Conservation (phyloP, 306 rosid genomes). For the Mimosa pudica region DNA sequence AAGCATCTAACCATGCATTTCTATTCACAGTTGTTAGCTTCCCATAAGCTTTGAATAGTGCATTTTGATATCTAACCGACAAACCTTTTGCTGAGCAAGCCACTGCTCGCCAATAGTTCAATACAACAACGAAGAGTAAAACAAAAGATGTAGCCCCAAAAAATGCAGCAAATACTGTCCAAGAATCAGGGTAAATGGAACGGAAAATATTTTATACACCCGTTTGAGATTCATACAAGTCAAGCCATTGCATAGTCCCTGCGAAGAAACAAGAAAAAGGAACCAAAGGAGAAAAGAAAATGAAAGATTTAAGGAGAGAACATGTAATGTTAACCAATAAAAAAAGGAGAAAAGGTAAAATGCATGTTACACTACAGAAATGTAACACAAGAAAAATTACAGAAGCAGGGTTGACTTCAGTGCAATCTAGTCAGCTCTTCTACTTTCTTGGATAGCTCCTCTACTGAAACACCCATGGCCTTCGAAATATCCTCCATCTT, state of each 20-base stretch:
- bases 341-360: not conserved
- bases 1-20: not conserved
- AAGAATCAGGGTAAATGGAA: not conserved
- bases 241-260: not conserved
- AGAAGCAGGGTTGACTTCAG: constrained; percentile 36
- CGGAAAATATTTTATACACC: constrained; percentile 9
- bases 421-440: constrained; percentile 96
- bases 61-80: too few species aligned
- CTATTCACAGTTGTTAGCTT: too few species aligned
- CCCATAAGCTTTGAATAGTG: too few species aligned
- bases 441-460: constrained; percentile 93
- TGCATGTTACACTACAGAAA: not conserved
- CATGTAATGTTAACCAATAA: not conserved
- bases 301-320: not conserved
- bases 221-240: not conserved
- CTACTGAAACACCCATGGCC: constrained; percentile 76
- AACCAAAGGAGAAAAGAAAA: not conserved
- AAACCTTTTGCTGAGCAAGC: too few species aligned
- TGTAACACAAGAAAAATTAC: constrained; percentile 15
- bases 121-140: not conserved
- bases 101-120: not conserved
- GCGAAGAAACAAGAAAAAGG: not conserved
- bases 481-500: constrained; percentile 91
- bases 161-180: not conserved
- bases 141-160: not conserved